Evolutionary conservation across 192 early-diverging fungal species (phyloP).

Genomic region (Linnemannia exigua): DNA sequence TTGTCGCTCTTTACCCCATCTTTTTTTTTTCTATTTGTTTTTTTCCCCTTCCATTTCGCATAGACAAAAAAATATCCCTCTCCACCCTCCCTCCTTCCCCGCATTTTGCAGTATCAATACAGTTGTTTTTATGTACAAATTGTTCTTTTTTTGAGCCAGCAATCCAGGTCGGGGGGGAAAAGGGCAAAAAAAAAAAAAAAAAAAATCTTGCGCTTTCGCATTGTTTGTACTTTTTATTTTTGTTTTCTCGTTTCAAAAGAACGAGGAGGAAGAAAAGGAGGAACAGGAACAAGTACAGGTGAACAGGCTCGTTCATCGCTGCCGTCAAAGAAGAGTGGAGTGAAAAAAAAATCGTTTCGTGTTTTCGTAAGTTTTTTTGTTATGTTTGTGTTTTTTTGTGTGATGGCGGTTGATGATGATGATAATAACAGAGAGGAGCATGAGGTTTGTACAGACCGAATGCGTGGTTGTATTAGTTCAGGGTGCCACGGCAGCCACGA

Average conservation of each 20-base stretch:
- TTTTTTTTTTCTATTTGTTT: neutral
- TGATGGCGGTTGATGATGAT: neutral
- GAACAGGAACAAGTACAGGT: neutral
- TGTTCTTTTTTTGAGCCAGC: neutral
- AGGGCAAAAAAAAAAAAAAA: neutral
- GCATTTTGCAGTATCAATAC: neutral
- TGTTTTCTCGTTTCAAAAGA: neutral
- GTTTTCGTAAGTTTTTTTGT: neutral
- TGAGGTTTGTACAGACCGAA: too few relatives aligned
- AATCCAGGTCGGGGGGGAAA: too few relatives aligned
- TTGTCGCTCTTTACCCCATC: neutral
- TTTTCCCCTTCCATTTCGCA: neutral
- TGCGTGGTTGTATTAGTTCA: slow-evolving; percentile 67
- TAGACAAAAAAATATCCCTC: neutral
- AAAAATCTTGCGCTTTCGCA: neutral
- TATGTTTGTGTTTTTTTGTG: neutral
- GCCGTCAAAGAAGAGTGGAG: neutral
- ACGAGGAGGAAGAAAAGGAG: neutral
- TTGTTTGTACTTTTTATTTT: neutral
- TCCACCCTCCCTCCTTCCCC: neutral
- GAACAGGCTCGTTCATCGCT: slow-evolving; percentile 1
- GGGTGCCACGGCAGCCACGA: slow-evolving; percentile 82
- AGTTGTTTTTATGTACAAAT: neutral
- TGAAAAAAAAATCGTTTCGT: neutral
- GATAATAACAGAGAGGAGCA: too few relatives aligned